Evolutionary conservation across 2,329 filamentous ascomycete species (phyloP).

Genomic region (Beauveria sp.): DNA sequence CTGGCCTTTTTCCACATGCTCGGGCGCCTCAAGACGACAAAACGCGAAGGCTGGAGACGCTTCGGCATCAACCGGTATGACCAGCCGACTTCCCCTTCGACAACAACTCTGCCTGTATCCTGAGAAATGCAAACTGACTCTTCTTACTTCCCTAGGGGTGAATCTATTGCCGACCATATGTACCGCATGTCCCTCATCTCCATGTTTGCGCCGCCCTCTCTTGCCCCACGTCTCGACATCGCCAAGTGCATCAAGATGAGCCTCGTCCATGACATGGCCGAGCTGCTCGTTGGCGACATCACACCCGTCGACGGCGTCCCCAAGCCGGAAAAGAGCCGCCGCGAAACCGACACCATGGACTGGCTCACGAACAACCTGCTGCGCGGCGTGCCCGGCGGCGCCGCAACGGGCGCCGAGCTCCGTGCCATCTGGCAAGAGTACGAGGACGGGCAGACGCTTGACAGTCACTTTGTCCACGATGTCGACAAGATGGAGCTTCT

Average conservation of each 20-base stretch:
- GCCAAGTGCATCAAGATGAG: slow-evolving; percentile 89
- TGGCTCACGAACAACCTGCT: slow-evolving; percentile 71
- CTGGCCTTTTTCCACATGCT: slow-evolving; percentile 92
- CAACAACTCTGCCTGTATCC: neutral
- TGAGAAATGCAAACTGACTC: neutral
- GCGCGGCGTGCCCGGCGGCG: slow-evolving; percentile 64
- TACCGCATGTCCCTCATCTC: slow-evolving; percentile 98
- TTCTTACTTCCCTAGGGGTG: slow-evolving; percentile 45
- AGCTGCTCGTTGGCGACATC: slow-evolving; percentile 90
- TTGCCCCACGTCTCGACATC: slow-evolving; percentile 67
- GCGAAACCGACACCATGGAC: slow-evolving; percentile 86
- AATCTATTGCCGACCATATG: slow-evolving; percentile 98
- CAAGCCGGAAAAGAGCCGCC: slow-evolving; percentile 81
- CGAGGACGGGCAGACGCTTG: slow-evolving; percentile 75
- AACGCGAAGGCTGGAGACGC: slow-evolving; percentile 90
- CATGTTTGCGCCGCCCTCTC: slow-evolving; percentile 75
- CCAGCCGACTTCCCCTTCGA: neutral
- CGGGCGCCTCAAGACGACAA: slow-evolving; percentile 89
- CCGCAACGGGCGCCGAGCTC: slow-evolving; percentile 60
- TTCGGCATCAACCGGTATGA: slow-evolving; percentile 62
- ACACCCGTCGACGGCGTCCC: slow-evolving; percentile 81
- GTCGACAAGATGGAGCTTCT: slow-evolving; percentile 95
- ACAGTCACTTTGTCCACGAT: slow-evolving; percentile 89
- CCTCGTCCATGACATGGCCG: slow-evolving; percentile 95
- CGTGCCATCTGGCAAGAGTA: slow-evolving; percentile 89